A percentile compares a stretch with the other conserved stretches of the same genome.
Conservation (phyloP, 495 filamentous ascomycete species). For the Sordaria brevicollis region DNA sequence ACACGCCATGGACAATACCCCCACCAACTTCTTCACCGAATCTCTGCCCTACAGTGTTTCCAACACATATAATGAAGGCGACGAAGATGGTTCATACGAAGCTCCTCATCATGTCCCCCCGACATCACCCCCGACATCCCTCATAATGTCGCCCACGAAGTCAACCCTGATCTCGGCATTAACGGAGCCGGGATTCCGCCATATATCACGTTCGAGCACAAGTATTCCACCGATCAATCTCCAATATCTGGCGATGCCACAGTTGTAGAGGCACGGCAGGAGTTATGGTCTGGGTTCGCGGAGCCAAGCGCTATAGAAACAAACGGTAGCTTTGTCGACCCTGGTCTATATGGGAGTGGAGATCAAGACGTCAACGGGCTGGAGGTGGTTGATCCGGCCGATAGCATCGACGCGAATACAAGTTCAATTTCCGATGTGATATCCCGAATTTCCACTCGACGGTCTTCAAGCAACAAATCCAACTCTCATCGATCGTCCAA, state of each 20-base stretch:
- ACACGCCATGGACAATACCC: slow-evolving; percentile 15
- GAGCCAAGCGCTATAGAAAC: slow-evolving; percentile 8
- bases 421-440: slow-evolving; percentile 4
- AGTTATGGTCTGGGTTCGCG: slow-evolving; percentile 9
- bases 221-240: slow-evolving; percentile 1
- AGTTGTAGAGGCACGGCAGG: slow-evolving; percentile 1
- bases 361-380: neutral
- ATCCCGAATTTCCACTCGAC: slow-evolving; percentile 12
- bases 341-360: slow-evolving; percentile 12
- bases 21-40: slow-evolving; percentile 20
- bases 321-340: slow-evolving; percentile 15
- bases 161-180: neutral
- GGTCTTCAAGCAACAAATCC: slow-evolving; percentile 17
- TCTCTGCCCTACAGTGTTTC: slow-evolving; percentile 16
- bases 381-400: neutral
- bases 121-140: neutral
- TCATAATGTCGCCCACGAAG: neutral
- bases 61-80: slow-evolving; percentile 13
- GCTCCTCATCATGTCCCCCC: neutral
- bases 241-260: neutral
- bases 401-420: slow-evolving; percentile 14
- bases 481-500: slow-evolving; percentile 10
- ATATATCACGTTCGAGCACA: slow-evolving; percentile 9
- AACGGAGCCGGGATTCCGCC: slow-evolving; percentile 2
- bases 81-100: slow-evolving; percentile 3